Percentiles rank a stretch among this genome's conserved stretches.
Evolutionary conservation across 2,329 filamentous ascomycete genomes (phyloP).

Genomic region (Sporothrix brasiliensis): DNA sequence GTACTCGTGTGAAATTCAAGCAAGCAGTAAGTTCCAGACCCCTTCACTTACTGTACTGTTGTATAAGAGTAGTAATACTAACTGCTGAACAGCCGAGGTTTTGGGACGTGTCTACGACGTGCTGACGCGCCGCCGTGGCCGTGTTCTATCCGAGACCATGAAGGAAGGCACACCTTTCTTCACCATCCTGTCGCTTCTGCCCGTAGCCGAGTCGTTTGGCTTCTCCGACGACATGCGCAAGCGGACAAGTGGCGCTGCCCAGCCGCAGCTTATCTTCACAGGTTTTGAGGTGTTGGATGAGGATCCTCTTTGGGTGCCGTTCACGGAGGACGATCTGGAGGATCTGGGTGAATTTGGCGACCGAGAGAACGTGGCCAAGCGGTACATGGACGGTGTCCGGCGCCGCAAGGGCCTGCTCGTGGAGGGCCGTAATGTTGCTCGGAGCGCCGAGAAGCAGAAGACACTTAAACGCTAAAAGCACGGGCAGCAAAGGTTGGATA

Average conservation of each 20-base stretch:
- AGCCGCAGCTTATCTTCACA: slow-evolving; percentile 89
- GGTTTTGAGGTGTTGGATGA: slow-evolving; percentile 92
- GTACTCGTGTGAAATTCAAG: slow-evolving; percentile 98
- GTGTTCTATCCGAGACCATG: slow-evolving; percentile 85
- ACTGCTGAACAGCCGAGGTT: slow-evolving; percentile 69
- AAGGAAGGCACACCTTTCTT: slow-evolving; percentile 97
- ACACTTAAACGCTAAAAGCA: slow-evolving; percentile 61
- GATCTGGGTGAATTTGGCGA: slow-evolving; percentile 93
- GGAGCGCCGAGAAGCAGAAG: slow-evolving; percentile 90
- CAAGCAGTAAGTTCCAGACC: slow-evolving; percentile 65
- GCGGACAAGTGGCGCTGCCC: slow-evolving; percentile 84
- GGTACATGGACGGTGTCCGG: slow-evolving; percentile 90
- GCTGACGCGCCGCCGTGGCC: slow-evolving; percentile 89
- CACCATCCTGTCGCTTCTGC: slow-evolving; percentile 84
- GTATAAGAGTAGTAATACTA: not conserved
- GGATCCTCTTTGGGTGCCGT: slow-evolving; percentile 97
- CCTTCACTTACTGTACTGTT: not conserved
- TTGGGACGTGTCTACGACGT: slow-evolving; percentile 94
- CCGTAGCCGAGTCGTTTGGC: slow-evolving; percentile 92
- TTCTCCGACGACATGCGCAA: slow-evolving; percentile 97
- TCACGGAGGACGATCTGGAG: slow-evolving; percentile 94
- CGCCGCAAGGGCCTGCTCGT: slow-evolving; percentile 86
- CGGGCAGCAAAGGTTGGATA: not conserved
- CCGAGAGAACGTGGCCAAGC: slow-evolving; percentile 91
- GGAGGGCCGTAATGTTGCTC: slow-evolving; percentile 72